These are phyloP conservation scores for Eucalyptus pauciflora DNA, from an alignment of 345 rosid species.

Conservation along the genomic window DNA sequence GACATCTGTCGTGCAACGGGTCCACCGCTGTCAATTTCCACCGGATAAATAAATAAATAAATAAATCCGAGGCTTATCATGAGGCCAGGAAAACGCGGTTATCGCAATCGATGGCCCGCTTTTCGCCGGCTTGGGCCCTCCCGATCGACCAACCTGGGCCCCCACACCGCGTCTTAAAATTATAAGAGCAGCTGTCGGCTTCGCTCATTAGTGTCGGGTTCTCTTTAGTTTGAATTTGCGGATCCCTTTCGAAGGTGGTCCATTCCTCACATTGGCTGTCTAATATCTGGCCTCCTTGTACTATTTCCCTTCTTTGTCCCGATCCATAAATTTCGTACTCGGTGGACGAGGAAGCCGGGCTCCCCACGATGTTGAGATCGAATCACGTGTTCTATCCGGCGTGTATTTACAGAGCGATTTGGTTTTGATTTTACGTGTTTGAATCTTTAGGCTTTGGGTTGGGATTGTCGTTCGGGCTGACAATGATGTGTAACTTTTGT, in stretches of 20 bases:
- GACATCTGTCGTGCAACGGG: neutral
- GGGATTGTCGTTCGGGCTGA: fast-evolving
- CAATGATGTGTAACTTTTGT: neutral
- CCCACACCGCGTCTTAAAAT: neutral
- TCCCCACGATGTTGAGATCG: neutral
- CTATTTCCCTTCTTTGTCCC: neutral
- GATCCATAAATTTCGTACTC: neutral
- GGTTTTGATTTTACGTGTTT: neutral
- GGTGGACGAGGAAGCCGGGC: neutral
- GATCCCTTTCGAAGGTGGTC: neutral
- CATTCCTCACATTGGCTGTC: neutral
- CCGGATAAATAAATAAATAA: too few relatives aligned
- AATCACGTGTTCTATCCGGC: neutral
- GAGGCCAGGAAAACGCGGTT: neutral
- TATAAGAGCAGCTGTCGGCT: neutral
- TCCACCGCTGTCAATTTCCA: neutral
- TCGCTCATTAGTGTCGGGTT: neutral
- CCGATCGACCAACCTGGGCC: neutral
- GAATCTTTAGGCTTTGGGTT: neutral
- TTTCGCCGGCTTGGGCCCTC: neutral
- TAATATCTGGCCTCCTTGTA: neutral
- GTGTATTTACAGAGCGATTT: neutral
- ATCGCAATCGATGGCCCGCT: neutral
- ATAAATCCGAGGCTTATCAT: neutral
- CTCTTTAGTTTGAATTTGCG: neutral